These are phyloP conservation scores for Candida tetrigidarum DNA, from an alignment of 1,139 yeast species.

Conservation along the genomic window DNA sequence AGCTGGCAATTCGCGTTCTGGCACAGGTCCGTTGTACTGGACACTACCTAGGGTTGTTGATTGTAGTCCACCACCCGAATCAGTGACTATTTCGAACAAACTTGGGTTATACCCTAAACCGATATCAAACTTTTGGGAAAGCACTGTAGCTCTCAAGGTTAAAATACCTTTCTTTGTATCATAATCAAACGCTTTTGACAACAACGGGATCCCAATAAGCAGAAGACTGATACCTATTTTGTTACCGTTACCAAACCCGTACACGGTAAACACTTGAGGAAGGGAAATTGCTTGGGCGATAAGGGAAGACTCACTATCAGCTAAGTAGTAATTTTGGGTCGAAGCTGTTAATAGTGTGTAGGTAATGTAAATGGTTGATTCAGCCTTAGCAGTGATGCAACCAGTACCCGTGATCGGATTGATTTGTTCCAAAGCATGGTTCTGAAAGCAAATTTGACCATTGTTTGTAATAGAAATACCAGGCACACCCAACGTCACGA, in stretches of 20 bases:
- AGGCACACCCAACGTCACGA: conserved; percentile 26
- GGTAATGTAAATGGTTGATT: conserved; percentile 26
- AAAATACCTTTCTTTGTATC: conserved; percentile 25
- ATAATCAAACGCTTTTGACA: conserved; percentile 17
- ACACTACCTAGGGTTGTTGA: conserved; percentile 14
- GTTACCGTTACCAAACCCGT: conserved; percentile 38
- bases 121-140: conserved; percentile 22
- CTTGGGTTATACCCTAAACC: conserved; percentile 23
- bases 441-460: conserved; percentile 35
- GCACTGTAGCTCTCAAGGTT: conserved; percentile 16
- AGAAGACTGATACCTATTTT: conserved; percentile 26
- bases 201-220: conserved; percentile 18
- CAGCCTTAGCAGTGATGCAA: conserved; percentile 28
- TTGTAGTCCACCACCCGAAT: conserved; percentile 19
- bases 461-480: conserved; percentile 25
- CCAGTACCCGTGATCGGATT: conserved; percentile 31
- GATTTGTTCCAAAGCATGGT: conserved; percentile 27
- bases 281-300: conserved; percentile 23
- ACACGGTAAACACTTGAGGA: conserved; percentile 28
- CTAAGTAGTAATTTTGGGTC: conserved; percentile 28
- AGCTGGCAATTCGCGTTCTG: conserved; percentile 19
- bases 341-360: conserved; percentile 20
- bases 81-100: conserved; percentile 15
- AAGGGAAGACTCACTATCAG: conserved; percentile 22
- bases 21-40: conserved; percentile 22